Evolutionary conservation across 1,284 basidiomycete species (phyloP), one percentile per base, ranked within the genome.

Genomic region (Tilletia caries): DNA sequence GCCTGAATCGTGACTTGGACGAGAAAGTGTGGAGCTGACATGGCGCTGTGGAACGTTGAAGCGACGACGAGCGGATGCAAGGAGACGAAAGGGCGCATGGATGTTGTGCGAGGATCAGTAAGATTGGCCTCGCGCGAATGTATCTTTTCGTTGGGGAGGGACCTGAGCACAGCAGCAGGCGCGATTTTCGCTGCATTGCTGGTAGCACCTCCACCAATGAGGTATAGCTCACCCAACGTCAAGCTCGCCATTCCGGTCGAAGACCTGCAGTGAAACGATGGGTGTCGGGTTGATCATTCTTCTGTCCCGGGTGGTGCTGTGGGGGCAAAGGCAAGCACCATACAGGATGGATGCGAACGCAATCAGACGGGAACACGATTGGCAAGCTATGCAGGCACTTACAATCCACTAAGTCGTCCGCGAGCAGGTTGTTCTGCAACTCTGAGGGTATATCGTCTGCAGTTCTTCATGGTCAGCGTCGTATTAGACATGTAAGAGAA

Each of bases 381-480:
- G 15, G 2, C 37, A 15, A 41, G 15, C n/a, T 41, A 41, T 41
- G 37, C 8, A 41, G 15, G 37, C 20, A 37, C 58, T 62, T 29
- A 62, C 8, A 78, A 70, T 1, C 73, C 75, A 43, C 75, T 75
- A 1, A 74, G 69, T 12, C 75, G 70, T 2, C 76, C 76, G 37
- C 74, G 73, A 34, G 68, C 65, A 58, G 76, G 76, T 37, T 75
- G 73, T 67, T 78, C 75, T 6, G 74, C 71, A 2, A 77, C 70
- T 34, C 66, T 75, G 10, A 78, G 69, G 44, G 50, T 27, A 54
- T 75, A 77, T 1, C 54, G 65, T 48, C 76, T 77, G 27, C 2
- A n/a, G 6, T 25, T 0, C 37, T 3, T 23, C 10, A 48, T 18
- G 29, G 23, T 44, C 37, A 54, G 48, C 52, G 13, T 23, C 25